Percentiles rank a stretch among this genome's conserved stretches.
Conservation (phyloP, 2,329 filamentous ascomycete species). For the Trichoderma asperellum region DNA sequence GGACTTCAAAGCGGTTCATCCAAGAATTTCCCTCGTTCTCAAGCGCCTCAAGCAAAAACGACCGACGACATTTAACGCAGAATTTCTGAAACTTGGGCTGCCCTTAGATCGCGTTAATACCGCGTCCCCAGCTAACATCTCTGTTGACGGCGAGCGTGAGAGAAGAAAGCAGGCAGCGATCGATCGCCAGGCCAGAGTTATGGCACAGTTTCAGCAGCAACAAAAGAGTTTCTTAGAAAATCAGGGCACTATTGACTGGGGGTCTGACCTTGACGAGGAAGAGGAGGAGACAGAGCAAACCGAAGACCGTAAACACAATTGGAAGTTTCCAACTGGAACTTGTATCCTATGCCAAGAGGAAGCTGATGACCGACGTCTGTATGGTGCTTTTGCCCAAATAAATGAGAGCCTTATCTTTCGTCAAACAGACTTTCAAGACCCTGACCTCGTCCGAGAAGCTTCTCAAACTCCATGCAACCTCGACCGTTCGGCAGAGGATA, state of each 20-base stretch:
- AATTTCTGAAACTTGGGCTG: conserved; percentile 66
- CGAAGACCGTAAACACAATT: conserved; percentile 66
- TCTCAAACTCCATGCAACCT: conserved; percentile 77
- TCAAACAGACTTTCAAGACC: conserved; percentile 80
- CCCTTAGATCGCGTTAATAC: conserved; percentile 80
- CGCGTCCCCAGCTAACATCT: conserved; percentile 73
- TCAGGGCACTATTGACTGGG: conserved; percentile 87
- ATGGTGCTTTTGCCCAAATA: conserved; percentile 90
- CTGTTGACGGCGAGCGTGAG: conserved; percentile 73
- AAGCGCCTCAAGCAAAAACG: conserved; percentile 83
- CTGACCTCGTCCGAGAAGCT: conserved; percentile 83
- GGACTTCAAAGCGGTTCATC: conserved; percentile 78
- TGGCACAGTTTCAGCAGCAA: conserved; percentile 98
- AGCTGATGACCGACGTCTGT: conserved; percentile 83
- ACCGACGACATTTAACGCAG: conserved; percentile 71
- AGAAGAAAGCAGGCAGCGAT: conserved; percentile 88
- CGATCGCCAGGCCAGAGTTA: conserved; percentile 87
- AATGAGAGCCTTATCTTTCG: conserved; percentile 84
- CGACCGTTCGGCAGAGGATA: conserved; percentile 79
- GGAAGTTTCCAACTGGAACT: conserved; percentile 90
- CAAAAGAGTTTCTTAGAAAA: conserved; percentile 93
- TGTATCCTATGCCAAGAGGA: conserved; percentile 98
- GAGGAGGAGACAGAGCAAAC: conserved; percentile 62
- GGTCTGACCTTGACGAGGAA: conserved; percentile 73
- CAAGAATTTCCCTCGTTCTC: conserved; percentile 82